Conservation (phyloP, 257 asterid genomes). For the Ajuga chamaepitys region DNA sequence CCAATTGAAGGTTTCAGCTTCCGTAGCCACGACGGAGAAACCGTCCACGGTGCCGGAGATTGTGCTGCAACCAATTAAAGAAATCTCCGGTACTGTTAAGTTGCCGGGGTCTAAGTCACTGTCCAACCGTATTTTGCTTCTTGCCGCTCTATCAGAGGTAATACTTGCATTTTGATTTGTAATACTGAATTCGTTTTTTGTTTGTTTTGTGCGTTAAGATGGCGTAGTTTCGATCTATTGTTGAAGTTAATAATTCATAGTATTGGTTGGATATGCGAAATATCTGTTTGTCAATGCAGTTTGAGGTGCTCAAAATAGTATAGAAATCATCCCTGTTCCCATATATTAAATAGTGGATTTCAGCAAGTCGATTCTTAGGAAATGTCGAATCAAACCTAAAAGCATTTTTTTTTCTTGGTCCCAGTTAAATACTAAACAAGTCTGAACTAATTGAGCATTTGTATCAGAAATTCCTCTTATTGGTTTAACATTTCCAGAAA, state of each 20-base stretch:
- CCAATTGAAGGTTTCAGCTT: slow-evolving; percentile 46
- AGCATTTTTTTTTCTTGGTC: no score
- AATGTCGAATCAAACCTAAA: no score
- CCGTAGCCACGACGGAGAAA: slow-evolving; percentile 71
- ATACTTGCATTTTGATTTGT: background rate
- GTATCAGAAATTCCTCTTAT: no score
- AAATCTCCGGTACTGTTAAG: slow-evolving; percentile 86
- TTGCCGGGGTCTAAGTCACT: slow-evolving; percentile 97
- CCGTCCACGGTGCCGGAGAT: slow-evolving; percentile 76
- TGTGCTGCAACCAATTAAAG: slow-evolving; percentile 79
- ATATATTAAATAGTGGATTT: no score
- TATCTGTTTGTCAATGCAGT: background rate
- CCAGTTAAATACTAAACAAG: no score
- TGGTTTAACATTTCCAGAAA: no score
- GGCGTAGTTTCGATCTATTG: background rate
- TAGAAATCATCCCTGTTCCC: no score
- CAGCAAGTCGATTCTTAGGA: no score
- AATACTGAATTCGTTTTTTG: background rate
- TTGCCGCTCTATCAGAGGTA: slow-evolving; percentile 97
- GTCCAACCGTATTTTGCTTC: slow-evolving; percentile 91
- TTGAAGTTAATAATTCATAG: background rate
- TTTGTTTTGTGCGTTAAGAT: slow-evolving; percentile 2
- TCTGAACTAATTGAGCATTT: no score
- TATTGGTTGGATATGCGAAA: background rate
- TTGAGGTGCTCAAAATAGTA: background rate